These are phyloP conservation scores for Fraxinus quadrangulata DNA, from an alignment of 257 asterid genomes.

Conservation along the genomic window DNA sequence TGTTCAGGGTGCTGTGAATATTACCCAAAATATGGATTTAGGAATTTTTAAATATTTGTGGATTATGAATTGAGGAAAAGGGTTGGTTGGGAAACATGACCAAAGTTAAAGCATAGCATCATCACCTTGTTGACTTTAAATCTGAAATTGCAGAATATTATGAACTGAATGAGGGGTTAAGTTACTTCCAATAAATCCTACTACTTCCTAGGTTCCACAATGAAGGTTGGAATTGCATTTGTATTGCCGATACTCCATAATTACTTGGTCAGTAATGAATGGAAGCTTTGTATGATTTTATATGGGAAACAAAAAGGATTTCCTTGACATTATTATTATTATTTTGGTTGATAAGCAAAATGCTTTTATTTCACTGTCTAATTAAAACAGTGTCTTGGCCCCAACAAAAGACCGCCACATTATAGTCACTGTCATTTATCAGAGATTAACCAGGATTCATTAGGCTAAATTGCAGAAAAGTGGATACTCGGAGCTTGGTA, in stretches of 20 bases:
- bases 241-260: background rate
- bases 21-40: constrained; percentile 1
- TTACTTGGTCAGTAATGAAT: background rate
- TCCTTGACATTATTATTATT: too few species aligned
- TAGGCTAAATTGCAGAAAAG: background rate
- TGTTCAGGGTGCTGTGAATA: background rate
- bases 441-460: background rate
- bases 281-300: background rate
- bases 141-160: background rate
- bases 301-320: background rate
- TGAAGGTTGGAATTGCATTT: background rate
- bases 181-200: background rate
- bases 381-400: background rate
- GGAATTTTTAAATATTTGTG: constrained; percentile 5
- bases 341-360: background rate
- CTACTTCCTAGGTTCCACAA: background rate
- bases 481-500: background rate
- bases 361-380: too few species aligned
- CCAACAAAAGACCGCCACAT: background rate
- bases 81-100: background rate
- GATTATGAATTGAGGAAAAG: background rate
- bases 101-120: background rate
- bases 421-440: background rate
- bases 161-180: background rate
- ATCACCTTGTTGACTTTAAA: background rate